Evolutionary conservation across 2,329 filamentous ascomycete species (phyloP).

Genomic region (Elsinoe ampelina): DNA sequence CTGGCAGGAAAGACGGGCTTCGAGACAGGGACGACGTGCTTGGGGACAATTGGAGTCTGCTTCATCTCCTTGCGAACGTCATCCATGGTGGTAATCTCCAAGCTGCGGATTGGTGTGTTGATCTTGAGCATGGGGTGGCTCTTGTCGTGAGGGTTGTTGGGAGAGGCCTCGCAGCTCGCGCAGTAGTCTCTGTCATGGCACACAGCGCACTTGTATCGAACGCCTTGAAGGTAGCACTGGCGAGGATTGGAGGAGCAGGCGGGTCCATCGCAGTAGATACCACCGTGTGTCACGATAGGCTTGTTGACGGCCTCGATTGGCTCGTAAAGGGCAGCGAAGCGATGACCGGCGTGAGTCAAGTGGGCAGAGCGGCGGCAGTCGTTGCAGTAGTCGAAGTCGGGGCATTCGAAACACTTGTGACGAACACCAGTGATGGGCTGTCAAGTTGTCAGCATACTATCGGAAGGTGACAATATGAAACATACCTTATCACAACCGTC

Average conservation of each 20-base stretch:
- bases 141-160: conserved; percentile 76
- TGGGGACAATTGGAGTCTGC: conserved; percentile 19
- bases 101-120: conserved; percentile 81
- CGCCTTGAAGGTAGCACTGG: conserved; percentile 61
- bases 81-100: conserved; percentile 75
- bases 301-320: conserved; percentile 44
- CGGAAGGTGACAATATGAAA: not conserved
- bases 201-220: conserved; percentile 93
- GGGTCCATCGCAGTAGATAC: conserved; percentile 91
- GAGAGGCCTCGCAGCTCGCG: conserved; percentile 82
- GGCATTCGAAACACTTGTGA: conserved; percentile 94
- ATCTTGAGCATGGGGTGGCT: conserved; percentile 98
- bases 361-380: conserved; percentile 60
- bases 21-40: not conserved
- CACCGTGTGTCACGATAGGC: conserved; percentile 55
- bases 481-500: conserved; percentile 76
- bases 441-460: conserved; percentile 18
- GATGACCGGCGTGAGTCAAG: conserved; percentile 68
- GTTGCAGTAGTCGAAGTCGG: conserved; percentile 93
- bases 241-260: conserved; percentile 57
- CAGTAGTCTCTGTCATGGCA: conserved; percentile 96
- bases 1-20: conserved; percentile 26
- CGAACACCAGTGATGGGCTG: conserved; percentile 75
- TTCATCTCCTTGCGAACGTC: conserved; percentile 59
- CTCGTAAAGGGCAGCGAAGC: conserved; percentile 82